These are phyloP conservation scores for Dactylellina sp. DNA, from an alignment of 2,329 filamentous ascomycete genomes.

Conservation along the genomic window DNA sequence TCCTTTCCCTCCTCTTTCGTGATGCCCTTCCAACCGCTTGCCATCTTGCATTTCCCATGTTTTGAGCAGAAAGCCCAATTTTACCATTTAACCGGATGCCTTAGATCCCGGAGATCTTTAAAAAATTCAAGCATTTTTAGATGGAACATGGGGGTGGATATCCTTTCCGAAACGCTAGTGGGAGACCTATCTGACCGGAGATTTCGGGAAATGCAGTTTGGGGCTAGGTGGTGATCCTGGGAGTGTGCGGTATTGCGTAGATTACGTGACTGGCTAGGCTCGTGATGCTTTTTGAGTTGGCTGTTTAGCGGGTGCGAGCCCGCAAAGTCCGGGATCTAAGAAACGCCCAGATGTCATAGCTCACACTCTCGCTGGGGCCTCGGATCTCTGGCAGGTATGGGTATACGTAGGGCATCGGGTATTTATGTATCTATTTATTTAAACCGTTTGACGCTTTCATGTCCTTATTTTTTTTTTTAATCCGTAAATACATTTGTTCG, in stretches of 20 bases:
- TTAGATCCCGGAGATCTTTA: conserved; percentile 4
- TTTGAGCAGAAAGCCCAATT: not conserved
- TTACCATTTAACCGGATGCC: conserved; percentile 17
- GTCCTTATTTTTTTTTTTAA: too few relatives aligned
- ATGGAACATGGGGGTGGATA: conserved; percentile 35
- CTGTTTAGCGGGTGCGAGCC: conserved; percentile 18
- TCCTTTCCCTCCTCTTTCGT: not conserved
- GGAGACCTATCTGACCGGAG: conserved; percentile 20
- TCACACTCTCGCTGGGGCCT: too few relatives aligned
- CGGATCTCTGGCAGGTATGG: too few relatives aligned
- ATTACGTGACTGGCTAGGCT: conserved; percentile 8
- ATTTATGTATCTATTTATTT: too few relatives aligned
- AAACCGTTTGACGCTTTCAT: too few relatives aligned
- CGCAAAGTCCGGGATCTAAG: conserved; percentile 27
- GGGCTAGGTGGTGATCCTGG: too few relatives aligned
- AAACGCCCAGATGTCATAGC: too few relatives aligned
- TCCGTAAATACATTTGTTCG: too few relatives aligned
- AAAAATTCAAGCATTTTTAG: conserved; percentile 23
- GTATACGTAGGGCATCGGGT: too few relatives aligned
- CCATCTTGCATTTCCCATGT: too few relatives aligned
- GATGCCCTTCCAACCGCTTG: too few relatives aligned
- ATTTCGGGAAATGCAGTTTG: conserved; percentile 39
- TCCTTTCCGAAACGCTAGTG: conserved; percentile 45
- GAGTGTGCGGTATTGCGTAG: too few relatives aligned
- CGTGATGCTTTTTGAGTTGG: not conserved